These are phyloP conservation scores for Wolfiporia cocos DNA, from an alignment of 1,284 basidiomycete genomes.

Conservation along the genomic window DNA sequence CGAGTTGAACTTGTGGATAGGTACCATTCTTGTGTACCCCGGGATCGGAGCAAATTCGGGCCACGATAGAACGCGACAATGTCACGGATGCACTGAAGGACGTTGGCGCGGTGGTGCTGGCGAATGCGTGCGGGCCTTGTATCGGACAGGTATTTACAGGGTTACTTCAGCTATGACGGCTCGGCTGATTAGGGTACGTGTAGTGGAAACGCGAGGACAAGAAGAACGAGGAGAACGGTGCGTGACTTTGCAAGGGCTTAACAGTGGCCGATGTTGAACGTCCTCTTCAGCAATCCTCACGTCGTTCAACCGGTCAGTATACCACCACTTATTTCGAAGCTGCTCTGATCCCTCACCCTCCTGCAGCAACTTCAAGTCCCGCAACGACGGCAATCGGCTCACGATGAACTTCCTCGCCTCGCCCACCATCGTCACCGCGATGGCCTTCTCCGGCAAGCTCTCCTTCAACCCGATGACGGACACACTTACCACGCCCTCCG, in stretches of 20 bases:
- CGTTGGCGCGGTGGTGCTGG: slow-evolving; percentile 89
- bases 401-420: slow-evolving; percentile 99
- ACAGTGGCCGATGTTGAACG: not conserved
- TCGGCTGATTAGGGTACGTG: slow-evolving; percentile 2
- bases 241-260: slow-evolving; percentile 11
- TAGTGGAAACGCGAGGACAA: slow-evolving; percentile 94
- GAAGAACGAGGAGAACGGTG: slow-evolving; percentile 89
- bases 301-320: slow-evolving; percentile 82
- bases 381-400: slow-evolving; percentile 93
- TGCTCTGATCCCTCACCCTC: slow-evolving; percentile 4
- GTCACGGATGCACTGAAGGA: slow-evolving; percentile 78
- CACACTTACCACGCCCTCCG: slow-evolving; percentile 68
- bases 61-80: slow-evolving; percentile 94
- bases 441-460: slow-evolving; percentile 93
- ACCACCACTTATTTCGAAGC: too few species aligned
- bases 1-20: slow-evolving; percentile 31
- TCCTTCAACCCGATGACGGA: slow-evolving; percentile 95
- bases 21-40: slow-evolving; percentile 97
- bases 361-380: slow-evolving; percentile 85
- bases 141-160: slow-evolving; percentile 75
- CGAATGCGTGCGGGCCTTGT: slow-evolving; percentile 98
- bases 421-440: slow-evolving; percentile 95
- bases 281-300: slow-evolving; percentile 78
- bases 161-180: slow-evolving; percentile 1
- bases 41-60: slow-evolving; percentile 95